A percentile compares a stretch with the other conserved stretches of the same genome.
phyloP scores from a whole-genome alignment of 306 rosid genomes.

The Dicorynia guianensis region DNA sequence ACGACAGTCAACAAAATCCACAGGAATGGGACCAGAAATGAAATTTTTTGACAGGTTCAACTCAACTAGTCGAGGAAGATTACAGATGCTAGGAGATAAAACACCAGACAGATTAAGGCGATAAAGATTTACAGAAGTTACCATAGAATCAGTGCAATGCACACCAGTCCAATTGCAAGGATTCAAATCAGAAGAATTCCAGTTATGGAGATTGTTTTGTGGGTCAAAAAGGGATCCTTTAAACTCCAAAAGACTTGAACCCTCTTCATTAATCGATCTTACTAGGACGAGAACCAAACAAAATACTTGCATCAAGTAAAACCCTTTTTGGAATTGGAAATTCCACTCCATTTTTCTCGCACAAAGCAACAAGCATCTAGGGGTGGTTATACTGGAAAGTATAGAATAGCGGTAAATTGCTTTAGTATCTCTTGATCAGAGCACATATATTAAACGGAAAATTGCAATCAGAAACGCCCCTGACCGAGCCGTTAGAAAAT shows the following conservation, averaged over 20 bases:
- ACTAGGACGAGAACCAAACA: conserved; percentile 41
- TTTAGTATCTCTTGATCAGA: conserved; percentile 23
- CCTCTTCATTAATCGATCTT: conserved; percentile 61
- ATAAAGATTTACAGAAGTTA: conserved; percentile 62
- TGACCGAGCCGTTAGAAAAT: not conserved
- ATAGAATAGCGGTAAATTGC: not conserved
- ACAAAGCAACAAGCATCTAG: conserved; percentile 29
- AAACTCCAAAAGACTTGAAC: conserved; percentile 62
- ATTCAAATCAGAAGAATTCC: conserved; percentile 61
- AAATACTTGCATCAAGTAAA: conserved; percentile 43
- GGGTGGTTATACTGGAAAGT: not conserved
- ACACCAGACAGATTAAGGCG: conserved; percentile 64
- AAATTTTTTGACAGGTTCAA: conserved; percentile 69
- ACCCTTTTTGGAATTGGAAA: conserved; percentile 36
- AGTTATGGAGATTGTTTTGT: conserved; percentile 55
- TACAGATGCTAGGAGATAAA: conserved; percentile 62
- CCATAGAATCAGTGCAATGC: conserved; percentile 56
- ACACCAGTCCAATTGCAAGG: conserved; percentile 88
- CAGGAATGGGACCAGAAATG: conserved; percentile 66
- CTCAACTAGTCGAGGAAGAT: conserved; percentile 59
- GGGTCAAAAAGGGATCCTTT: conserved; percentile 54
- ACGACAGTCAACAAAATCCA: conserved; percentile 54
- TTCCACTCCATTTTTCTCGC: conserved; percentile 45
- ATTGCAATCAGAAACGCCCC: not conserved
- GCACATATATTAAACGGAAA: not conserved